These are phyloP conservation scores for Glycine soja DNA, from an alignment of 306 rosid genomes.

Conservation along the genomic window DNA sequence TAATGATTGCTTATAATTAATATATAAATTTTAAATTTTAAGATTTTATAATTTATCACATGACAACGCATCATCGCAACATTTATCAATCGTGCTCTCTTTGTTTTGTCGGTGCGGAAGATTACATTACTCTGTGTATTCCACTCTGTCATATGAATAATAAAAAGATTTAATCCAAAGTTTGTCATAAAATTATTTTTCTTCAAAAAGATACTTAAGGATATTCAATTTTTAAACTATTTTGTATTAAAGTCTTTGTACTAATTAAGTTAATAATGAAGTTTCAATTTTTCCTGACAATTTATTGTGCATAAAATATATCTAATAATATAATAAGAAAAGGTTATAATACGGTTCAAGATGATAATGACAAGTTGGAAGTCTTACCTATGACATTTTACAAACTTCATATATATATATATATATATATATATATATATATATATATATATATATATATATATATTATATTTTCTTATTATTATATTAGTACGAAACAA, in stretches of 20 bases:
- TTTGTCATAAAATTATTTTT: not conserved
- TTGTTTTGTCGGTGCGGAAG: not conserved
- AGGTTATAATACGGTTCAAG: not conserved
- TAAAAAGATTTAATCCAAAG: not conserved
- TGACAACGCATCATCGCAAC: not conserved
- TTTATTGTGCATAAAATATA: not conserved
- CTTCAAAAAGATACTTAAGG: not conserved
- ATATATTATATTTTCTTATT: too few relatives aligned
- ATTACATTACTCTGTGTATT: not conserved
- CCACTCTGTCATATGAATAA: not conserved
- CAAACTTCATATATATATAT: not conserved
- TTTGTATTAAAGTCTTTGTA: not conserved
- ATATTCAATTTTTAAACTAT: not conserved
- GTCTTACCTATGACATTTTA: not conserved
- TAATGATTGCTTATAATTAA: slow-evolving; percentile 1
- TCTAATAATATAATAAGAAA: not conserved
- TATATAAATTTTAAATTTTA: not conserved
- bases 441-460: too few relatives aligned
- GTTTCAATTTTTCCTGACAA: not conserved
- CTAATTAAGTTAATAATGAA: not conserved
- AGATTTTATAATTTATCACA: slow-evolving; percentile 8
- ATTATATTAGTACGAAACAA: too few relatives aligned
- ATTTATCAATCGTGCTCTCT: not conserved
- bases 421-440: too few relatives aligned
- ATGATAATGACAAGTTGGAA: not conserved